phyloP scores from a whole-genome alignment of 1,284 basidiomycete species.

The Malassezia furfur region DNA sequence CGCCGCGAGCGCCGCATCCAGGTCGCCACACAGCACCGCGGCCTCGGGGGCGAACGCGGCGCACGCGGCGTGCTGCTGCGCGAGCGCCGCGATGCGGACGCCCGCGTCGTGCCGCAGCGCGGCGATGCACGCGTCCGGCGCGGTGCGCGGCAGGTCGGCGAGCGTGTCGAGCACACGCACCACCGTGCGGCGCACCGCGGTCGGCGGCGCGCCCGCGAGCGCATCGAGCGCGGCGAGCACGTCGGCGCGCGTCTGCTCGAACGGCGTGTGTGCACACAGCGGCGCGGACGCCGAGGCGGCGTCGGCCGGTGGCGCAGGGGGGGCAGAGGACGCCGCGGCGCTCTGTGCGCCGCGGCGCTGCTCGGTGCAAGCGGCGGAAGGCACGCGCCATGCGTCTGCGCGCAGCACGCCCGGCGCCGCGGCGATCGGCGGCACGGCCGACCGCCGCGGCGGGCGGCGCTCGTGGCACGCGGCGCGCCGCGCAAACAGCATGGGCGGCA shows the following conservation, averaged over 20 bases:
- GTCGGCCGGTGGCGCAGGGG: too few relatives aligned
- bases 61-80: background rate
- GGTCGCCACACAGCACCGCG: background rate
- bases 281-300: too few relatives aligned
- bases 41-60: background rate
- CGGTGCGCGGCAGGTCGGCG: background rate
- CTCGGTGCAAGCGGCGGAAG: background rate
- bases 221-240: background rate
- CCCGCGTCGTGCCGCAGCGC: background rate
- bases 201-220: background rate
- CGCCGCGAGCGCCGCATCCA: background rate
- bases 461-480: background rate
- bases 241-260: too few relatives aligned
- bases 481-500: constrained; percentile 4
- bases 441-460: background rate
- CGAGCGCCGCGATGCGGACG: background rate
- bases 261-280: too few relatives aligned
- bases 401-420: background rate
- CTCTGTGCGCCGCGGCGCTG: background rate
- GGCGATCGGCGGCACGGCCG: background rate
- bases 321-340: background rate
- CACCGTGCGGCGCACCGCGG: background rate
- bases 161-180: background rate
- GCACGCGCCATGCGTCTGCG: background rate
- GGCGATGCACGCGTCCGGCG: too few relatives aligned